phyloP scores from a whole-genome alignment of 225 moss, liverwort and hornwort genomes.

The Climacium dendroides region DNA sequence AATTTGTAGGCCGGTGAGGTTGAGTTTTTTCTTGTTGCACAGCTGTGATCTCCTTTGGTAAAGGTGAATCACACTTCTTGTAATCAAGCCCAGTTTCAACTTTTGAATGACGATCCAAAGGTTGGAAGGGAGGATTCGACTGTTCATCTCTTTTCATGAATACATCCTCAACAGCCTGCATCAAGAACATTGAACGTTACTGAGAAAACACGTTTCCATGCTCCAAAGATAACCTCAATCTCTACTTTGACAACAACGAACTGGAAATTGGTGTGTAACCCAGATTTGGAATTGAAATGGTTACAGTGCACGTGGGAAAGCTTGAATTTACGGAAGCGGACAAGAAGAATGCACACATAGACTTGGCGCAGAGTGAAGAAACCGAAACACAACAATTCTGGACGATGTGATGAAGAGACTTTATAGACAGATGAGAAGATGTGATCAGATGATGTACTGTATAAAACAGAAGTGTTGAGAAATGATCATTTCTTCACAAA shows the following conservation, averaged over 20 bases:
- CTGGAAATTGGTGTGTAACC: background rate
- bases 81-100: background rate
- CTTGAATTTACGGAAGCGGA: background rate
- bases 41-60: background rate
- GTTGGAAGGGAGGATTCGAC: background rate
- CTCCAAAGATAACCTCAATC: background rate
- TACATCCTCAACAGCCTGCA: slow-evolving; percentile 11
- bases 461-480: background rate
- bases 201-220: background rate
- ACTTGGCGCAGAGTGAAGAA: background rate
- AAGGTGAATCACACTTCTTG: background rate
- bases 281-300: background rate
- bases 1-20: slow-evolving; percentile 32
- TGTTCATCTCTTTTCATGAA: background rate
- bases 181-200: background rate
- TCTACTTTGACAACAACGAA: background rate
- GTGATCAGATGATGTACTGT: background rate
- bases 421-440: background rate
- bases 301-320: background rate
- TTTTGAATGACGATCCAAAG: background rate
- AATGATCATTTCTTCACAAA: background rate
- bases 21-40: slow-evolving; percentile 15
- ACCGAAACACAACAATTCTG: background rate
- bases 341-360: background rate
- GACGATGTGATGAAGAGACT: background rate